Percentiles rank a stretch among this genome's conserved stretches.
These are phyloP conservation scores for Sphaerulina musiva DNA, from an alignment of 2,329 filamentous ascomycete species.

Conservation along the genomic window DNA sequence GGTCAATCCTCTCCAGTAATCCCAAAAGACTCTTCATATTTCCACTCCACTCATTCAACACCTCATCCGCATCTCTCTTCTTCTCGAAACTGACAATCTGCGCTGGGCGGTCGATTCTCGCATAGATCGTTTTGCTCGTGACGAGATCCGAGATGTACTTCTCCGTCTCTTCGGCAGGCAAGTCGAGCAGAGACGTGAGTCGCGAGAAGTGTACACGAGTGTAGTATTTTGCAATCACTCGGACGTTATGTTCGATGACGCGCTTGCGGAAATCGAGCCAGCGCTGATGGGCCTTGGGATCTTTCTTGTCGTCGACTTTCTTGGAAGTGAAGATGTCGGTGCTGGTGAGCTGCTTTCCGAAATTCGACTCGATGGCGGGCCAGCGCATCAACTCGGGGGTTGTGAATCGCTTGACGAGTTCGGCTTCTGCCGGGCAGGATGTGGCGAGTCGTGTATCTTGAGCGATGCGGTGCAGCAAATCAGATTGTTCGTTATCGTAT, in stretches of 20 bases:
- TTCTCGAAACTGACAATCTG: slow-evolving; percentile 90
- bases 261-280: slow-evolving; percentile 96
- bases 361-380: slow-evolving; percentile 85
- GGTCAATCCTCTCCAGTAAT: slow-evolving; percentile 83
- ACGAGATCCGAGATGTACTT: slow-evolving; percentile 98
- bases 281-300: slow-evolving; percentile 74
- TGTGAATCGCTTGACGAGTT: slow-evolving; percentile 89
- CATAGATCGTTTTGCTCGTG: slow-evolving; percentile 94
- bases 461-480: slow-evolving; percentile 88
- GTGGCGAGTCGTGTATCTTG: slow-evolving; percentile 66
- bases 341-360: slow-evolving; percentile 76
- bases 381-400: slow-evolving; percentile 96
- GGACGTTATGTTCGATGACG: slow-evolving; percentile 98
- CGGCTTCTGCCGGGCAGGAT: slow-evolving; percentile 60
- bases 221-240: slow-evolving; percentile 97
- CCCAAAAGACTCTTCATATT: slow-evolving; percentile 94
- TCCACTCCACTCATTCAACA: slow-evolving; percentile 96
- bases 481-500: slow-evolving; percentile 97
- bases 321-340: slow-evolving; percentile 79
- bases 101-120: slow-evolving; percentile 92
- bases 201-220: slow-evolving; percentile 91
- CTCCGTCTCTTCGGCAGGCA: slow-evolving; percentile 92
- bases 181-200: slow-evolving; percentile 81
- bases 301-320: slow-evolving; percentile 45
- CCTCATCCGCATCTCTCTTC: slow-evolving; percentile 88